Base-by-base conservation (phyloP, 140 eudicot genomes). In the Cichorium intybus region DNA sequence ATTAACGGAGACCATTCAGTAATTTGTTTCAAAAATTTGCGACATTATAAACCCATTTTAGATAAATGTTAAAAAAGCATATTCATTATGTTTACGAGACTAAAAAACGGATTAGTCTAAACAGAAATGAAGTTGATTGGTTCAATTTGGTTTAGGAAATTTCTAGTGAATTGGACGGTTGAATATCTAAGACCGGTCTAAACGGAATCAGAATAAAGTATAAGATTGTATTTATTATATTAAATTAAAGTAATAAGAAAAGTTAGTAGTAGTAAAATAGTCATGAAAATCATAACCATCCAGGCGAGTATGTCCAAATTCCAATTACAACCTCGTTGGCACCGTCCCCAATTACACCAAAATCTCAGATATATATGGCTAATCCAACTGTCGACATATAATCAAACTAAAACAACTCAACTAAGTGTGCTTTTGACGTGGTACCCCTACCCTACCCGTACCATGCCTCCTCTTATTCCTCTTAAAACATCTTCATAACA, bases 241-340 rank as follows among this genome's bases (percentile, higher is more conserved):
- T 43, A 15, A 14, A 12, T 11, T 0, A 39, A 39, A 35, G 3
- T 10, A 4, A 11, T 8, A 8, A 43, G 0, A 45, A 10, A 45
- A 64, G 3, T 10, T 46, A n/a, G 10, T 62, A 24, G 41, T 62
- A 47, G 31, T 64, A 47, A 48, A 64, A 12, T 47, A 64, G 2
- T 63, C 16, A 27, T 26, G 21, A 55, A 33, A 51, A 54, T 41
- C 52, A 64, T 28, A 64, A 64, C 24, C 60, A 55, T 64, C 72
- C 72, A 73, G 66, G 52, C 10, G 78, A 56, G 52, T 64, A 7
- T 22, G 78, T 64, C 72, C 78, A 73, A 73, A 63, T 27, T 65
- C 66, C 67, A 73, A 29, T 20, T 64, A 64, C 64, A 72, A 23
- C 78, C 72, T 73, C 78, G 78, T 73, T 56, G 78, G 78, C 72